phyloP scores from a whole-genome alignment of 352 stramenopile genomes.

The Globisporangium lucens region DNA sequence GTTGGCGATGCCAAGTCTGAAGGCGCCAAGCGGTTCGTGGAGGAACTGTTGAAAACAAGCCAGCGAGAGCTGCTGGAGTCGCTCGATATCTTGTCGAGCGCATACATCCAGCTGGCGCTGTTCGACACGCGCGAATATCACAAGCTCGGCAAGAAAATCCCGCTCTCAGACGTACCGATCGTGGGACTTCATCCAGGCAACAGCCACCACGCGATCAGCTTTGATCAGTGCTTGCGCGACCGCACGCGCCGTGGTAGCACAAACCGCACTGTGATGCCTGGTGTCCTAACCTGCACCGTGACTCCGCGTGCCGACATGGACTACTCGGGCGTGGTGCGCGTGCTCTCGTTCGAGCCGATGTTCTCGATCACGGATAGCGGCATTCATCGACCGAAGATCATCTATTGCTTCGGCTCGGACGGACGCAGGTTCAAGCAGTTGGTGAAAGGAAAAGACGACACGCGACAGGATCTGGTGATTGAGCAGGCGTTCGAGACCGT shows the following conservation, averaged over 20 bases:
- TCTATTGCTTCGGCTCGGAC: constrained; percentile 94
- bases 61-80: constrained; percentile 66
- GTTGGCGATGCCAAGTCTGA: constrained; percentile 77
- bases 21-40: constrained; percentile 54
- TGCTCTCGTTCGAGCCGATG: constrained; percentile 88
- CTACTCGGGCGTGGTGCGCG: constrained; percentile 76
- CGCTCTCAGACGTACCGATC: constrained; percentile 58
- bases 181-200: constrained; percentile 25
- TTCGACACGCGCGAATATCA: constrained; percentile 81
- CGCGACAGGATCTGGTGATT: constrained; percentile 86
- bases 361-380: constrained; percentile 95
- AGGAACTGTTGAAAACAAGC: constrained; percentile 48
- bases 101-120: constrained; percentile 79
- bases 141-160: constrained; percentile 69
- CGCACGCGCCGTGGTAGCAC: constrained; percentile 32
- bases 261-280: constrained; percentile 58
- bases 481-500: constrained; percentile 89
- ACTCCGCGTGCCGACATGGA: constrained; percentile 70
- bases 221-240: constrained; percentile 74
- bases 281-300: constrained; percentile 73
- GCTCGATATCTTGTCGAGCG: constrained; percentile 66
- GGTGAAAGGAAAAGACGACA: constrained; percentile 93
- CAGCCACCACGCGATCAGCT: constrained; percentile 25
- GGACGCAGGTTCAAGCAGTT: constrained; percentile 93
- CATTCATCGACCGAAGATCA: constrained; percentile 97